phyloP scores from a whole-genome alignment of 2,329 filamentous ascomycete genomes.

The Cladosporium sphaerospermum region DNA sequence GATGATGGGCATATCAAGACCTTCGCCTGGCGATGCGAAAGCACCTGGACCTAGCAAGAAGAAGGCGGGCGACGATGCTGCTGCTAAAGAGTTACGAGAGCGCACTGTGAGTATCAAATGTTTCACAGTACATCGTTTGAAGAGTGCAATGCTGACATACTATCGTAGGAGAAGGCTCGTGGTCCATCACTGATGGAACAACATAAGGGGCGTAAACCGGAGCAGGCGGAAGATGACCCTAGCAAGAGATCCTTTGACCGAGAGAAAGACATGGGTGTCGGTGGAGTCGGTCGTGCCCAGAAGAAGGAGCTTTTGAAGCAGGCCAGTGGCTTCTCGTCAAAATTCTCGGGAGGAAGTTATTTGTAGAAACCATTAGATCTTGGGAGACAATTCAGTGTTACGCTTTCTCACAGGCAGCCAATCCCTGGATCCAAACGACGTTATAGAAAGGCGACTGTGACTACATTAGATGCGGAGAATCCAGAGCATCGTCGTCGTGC shows the following conservation, averaged over 20 bases:
- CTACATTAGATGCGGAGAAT: no score
- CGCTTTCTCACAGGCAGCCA: no score
- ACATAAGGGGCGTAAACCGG: slow-evolving; percentile 44
- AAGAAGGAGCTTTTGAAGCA: slow-evolving; percentile 72
- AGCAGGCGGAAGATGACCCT: slow-evolving; percentile 77
- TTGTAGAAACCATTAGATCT: slow-evolving; percentile 31
- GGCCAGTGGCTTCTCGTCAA: slow-evolving; percentile 71
- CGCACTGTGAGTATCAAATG: slow-evolving; percentile 47
- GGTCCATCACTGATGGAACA: slow-evolving; percentile 43
- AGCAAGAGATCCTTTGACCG: slow-evolving; percentile 82
- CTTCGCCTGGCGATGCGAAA: slow-evolving; percentile 22
- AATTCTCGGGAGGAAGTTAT: slow-evolving; percentile 69
- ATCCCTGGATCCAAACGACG: no score
- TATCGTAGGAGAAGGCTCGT: slow-evolving; percentile 35
- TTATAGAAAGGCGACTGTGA: no score
- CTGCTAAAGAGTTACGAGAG: slow-evolving; percentile 45
- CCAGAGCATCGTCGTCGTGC: no score
- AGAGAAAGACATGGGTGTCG: slow-evolving; percentile 90
- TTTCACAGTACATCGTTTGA: background rate
- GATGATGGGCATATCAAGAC: slow-evolving; percentile 63
- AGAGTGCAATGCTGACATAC: background rate
- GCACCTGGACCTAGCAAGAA: slow-evolving; percentile 4
- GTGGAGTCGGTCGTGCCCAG: slow-evolving; percentile 51
- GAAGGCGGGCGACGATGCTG: slow-evolving; percentile 7
- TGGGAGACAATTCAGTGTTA: background rate